Percentiles rank a stretch among this genome's conserved stretches.
Evolutionary conservation across 2,329 filamentous ascomycete genomes (phyloP).

Genomic region (Catunica adiposa): DNA sequence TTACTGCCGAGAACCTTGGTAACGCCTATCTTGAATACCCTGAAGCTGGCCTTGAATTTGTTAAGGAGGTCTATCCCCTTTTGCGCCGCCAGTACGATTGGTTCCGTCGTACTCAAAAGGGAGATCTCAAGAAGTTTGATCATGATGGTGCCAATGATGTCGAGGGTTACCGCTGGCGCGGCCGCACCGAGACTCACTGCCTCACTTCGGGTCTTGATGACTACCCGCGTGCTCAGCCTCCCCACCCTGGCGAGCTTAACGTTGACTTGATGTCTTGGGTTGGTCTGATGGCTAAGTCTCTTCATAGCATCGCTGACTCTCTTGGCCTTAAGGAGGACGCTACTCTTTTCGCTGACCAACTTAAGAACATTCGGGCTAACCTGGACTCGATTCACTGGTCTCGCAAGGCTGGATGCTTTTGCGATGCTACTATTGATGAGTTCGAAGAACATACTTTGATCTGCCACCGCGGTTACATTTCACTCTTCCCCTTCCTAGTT

Average conservation of each 20-base stretch:
- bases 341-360: slow-evolving; percentile 51
- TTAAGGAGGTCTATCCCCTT: slow-evolving; percentile 66
- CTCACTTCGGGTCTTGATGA: slow-evolving; percentile 90
- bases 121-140: slow-evolving; percentile 83
- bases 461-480: slow-evolving; percentile 94
- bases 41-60: slow-evolving; percentile 51
- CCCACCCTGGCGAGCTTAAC: slow-evolving; percentile 89
- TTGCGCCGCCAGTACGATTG: slow-evolving; percentile 82
- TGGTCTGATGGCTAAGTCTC: slow-evolving; percentile 83
- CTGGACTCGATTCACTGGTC: slow-evolving; percentile 91
- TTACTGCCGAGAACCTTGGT: slow-evolving; percentile 11
- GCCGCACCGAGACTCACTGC: slow-evolving; percentile 70
- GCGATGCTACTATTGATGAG: slow-evolving; percentile 86
- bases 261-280: slow-evolving; percentile 93
- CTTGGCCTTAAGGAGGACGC: slow-evolving; percentile 65
- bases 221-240: slow-evolving; percentile 84
- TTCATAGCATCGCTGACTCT: slow-evolving; percentile 60
- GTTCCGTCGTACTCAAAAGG: slow-evolving; percentile 84
- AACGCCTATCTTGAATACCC: slow-evolving; percentile 18
- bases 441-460: slow-evolving; percentile 82
- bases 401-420: slow-evolving; percentile 64
- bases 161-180: slow-evolving; percentile 90
- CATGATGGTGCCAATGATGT: slow-evolving; percentile 74
- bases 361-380: slow-evolving; percentile 66
- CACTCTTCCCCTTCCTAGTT: slow-evolving; percentile 78